phyloP scores from a whole-genome alignment of 2,329 filamentous ascomycete genomes.

The Scopulariopsis brevicaulis region DNA sequence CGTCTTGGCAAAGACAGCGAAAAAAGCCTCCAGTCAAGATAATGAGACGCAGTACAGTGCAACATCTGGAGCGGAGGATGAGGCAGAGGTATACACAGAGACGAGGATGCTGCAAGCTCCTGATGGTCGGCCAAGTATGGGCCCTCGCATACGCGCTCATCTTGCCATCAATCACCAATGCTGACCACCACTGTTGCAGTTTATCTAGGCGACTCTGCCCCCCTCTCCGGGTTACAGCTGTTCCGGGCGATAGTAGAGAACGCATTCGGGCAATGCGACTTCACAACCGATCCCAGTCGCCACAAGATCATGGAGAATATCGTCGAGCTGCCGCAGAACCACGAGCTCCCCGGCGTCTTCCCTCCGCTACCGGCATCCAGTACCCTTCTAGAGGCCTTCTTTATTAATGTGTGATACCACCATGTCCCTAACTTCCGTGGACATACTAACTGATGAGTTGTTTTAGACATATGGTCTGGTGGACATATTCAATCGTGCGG shows the following conservation, averaged over 20 bases:
- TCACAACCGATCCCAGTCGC: slow-evolving; percentile 44
- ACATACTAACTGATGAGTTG: background rate
- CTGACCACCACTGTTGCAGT: slow-evolving; percentile 22
- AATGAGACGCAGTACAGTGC: slow-evolving; percentile 22
- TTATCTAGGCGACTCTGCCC: slow-evolving; percentile 53
- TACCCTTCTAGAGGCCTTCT: slow-evolving; percentile 46
- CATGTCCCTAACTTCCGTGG: background rate
- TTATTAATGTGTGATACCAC: slow-evolving; percentile 37
- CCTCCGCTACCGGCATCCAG: slow-evolving; percentile 30
- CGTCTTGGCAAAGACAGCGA: background rate
- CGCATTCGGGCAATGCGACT: slow-evolving; percentile 39
- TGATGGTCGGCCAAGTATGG: slow-evolving; percentile 43
- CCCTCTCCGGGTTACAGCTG: slow-evolving; percentile 47
- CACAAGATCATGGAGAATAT: slow-evolving; percentile 40
- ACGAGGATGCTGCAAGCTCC: slow-evolving; percentile 49
- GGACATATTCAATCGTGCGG: slow-evolving; percentile 42
- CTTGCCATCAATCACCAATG: background rate
- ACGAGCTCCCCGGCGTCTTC: slow-evolving; percentile 1
- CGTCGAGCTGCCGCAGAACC: background rate
- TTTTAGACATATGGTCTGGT: slow-evolving; percentile 46
- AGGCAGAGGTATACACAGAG: slow-evolving; percentile 41
- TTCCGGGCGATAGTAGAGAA: slow-evolving; percentile 49
- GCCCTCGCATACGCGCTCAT: background rate
- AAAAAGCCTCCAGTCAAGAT: background rate
- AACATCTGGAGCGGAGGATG: slow-evolving; percentile 37